A percentile compares a stretch with the other conserved stretches of the same genome.
Conservation (phyloP, 108 stramenopile species). For the Poteriospumella lacustris region DNA sequence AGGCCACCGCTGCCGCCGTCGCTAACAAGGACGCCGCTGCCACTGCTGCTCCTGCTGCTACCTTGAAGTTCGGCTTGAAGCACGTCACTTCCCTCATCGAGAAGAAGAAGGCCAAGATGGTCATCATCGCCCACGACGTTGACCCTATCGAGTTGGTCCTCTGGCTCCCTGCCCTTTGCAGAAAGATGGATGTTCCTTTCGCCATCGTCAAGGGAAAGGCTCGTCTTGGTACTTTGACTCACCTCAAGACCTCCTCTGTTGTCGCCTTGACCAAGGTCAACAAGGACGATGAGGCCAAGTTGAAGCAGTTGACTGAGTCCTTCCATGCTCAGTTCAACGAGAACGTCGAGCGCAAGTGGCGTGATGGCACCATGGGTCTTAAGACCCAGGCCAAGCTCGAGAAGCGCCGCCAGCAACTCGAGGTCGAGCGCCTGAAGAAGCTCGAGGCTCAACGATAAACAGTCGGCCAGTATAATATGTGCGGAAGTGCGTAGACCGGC, state of each 20-base stretch:
- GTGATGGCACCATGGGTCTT: slow-evolving; percentile 99
- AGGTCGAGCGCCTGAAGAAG: slow-evolving; percentile 93
- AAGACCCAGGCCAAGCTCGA: slow-evolving; percentile 97
- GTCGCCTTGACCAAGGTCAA: slow-evolving; percentile 78
- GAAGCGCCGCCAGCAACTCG: slow-evolving; percentile 89
- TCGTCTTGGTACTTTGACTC: slow-evolving; percentile 91
- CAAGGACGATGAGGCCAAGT: slow-evolving; percentile 79
- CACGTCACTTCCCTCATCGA: slow-evolving; percentile 96
- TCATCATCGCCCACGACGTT: slow-evolving; percentile 95
- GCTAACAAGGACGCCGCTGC: slow-evolving; percentile 61
- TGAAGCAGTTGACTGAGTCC: slow-evolving; percentile 68
- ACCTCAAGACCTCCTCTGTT: slow-evolving; percentile 87
- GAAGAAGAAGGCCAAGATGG: slow-evolving; percentile 96
- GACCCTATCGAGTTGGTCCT: slow-evolving; percentile 97
- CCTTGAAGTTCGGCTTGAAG: slow-evolving; percentile 95
- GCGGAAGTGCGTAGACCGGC: too few species aligned
- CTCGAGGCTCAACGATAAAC: too few species aligned
- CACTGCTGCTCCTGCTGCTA: slow-evolving; percentile 50
- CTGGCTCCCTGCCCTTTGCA: slow-evolving; percentile 97
- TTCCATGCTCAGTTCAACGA: slow-evolving; percentile 92
- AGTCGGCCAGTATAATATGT: too few species aligned
- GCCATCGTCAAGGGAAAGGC: slow-evolving; percentile 99
- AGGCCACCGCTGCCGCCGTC: slow-evolving; percentile 86
- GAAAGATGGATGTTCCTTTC: slow-evolving; percentile 97
- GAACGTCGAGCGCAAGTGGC: slow-evolving; percentile 90